Base-by-base conservation (phyloP, 2,329 filamentous ascomycete species). In the Mycosphaerella arachidis region DNA sequence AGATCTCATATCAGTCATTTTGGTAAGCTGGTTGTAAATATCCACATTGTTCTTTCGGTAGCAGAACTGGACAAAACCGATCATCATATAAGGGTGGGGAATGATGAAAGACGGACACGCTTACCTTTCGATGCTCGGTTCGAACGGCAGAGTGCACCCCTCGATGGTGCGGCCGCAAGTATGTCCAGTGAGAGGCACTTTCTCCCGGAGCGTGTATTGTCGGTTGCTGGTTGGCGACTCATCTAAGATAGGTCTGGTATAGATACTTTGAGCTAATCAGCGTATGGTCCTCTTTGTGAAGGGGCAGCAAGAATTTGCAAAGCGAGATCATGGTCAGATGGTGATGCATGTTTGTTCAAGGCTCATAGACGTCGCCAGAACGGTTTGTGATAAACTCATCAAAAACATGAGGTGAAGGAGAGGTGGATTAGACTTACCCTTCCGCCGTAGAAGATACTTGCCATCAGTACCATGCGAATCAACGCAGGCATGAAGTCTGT, bases 61-160 rank as follows among this genome's bases (percentile, higher is more conserved):
- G 73, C 73, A 75, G 73, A 75, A 75, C 73, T 75, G 73, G 69
- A 75, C 68, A 66, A 67, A 75, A 74, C 72, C 73, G 69, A 69
- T 75, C 73, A 75, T 75, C 73, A 73, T 70, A 67, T 68, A 62
- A 48, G 48, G 27, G 56, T 37, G 18, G 46, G 30, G 13, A 45
- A 48, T 51, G 61, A 60, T 46, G 33, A 35, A 35, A 35, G 31
- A 37, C 46, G 48, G 12, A n/a, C 10, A 12, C 40, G 45, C 64
- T 46, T 69, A 70, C 65, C 62, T 62, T 56, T 58, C 24, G 48
- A 18, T 4, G 5, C 24, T 12, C 24, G 31, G 40, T 29, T 55
- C 12, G 3, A 8, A 16, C 40, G 13, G 40, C 7, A 13, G n/a
- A 43, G 40, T 8, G 13, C 16, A 13, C 16, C 37, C 2, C 2